phyloP scores from a whole-genome alignment of 345 rosid genomes.

The Euphorbia peplus region DNA sequence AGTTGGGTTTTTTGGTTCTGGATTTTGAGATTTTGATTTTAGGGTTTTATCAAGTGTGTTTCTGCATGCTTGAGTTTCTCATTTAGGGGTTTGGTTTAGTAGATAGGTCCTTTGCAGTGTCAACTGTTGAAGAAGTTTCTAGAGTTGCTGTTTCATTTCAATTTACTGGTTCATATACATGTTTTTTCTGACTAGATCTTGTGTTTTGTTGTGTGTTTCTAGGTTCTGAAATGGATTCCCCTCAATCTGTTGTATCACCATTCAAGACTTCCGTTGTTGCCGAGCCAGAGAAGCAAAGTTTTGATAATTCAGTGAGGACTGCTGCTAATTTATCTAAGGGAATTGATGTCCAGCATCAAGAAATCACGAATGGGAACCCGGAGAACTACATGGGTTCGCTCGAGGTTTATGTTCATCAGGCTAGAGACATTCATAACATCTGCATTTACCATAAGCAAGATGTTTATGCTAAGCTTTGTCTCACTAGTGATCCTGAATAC shows the following conservation, averaged over 20 bases:
- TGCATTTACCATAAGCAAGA: conserved; percentile 99
- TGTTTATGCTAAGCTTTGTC: conserved; percentile 94
- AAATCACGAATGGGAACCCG: conserved; percentile 27
- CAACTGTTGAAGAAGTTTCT: not conserved
- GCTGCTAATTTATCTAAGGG: conserved; percentile 38
- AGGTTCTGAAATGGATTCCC: conserved; percentile 81
- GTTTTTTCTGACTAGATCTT: conserved; percentile 12
- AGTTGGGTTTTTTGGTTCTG: conserved; percentile 14
- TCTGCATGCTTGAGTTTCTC: not conserved
- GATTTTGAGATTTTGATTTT: not conserved
- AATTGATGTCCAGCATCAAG: conserved; percentile 36
- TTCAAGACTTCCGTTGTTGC: conserved; percentile 48
- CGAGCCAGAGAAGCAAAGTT: conserved; percentile 56
- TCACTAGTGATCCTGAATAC: conserved; percentile 78
- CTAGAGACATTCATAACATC: conserved; percentile 95
- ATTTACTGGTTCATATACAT: not conserved
- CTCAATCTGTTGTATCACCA: conserved; percentile 93
- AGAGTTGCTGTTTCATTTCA: not conserved
- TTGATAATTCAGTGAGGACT: conserved; percentile 39
- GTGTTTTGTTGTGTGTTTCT: conserved; percentile 28
- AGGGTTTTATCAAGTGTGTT: not conserved
- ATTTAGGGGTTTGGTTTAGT: not conserved
- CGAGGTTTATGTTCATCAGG: conserved; percentile 77
- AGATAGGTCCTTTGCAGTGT: conserved; percentile 4
- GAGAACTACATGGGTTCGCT: conserved; percentile 60